Evolutionary conservation across 2,329 filamentous ascomycete genomes (phyloP), one percentile per base, ranked within the genome.

Genomic region (Aspergillus ochraceus): DNA sequence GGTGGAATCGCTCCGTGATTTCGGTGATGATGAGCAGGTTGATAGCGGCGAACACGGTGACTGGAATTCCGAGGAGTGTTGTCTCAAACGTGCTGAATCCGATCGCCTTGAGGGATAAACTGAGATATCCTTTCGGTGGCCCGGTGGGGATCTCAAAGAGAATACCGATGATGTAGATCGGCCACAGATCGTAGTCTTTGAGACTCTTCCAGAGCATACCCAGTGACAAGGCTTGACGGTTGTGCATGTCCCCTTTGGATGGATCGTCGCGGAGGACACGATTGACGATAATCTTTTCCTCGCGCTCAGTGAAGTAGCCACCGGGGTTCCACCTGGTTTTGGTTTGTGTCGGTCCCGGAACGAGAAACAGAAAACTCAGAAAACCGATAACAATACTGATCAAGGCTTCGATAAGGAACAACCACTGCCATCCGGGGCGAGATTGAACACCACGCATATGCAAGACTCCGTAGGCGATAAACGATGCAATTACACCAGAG

Each of bases 281-380:
- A 64, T 88, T 88, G 26, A 88, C 84, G 61, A 88, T 81, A 64
- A 88, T 88, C 54, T 78, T 77, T 66, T 88, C 85, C 60, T 88
- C 86, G 2, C 80, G 80, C 49, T 87, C 83, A 2, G 68, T 83
- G 70, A 88, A 88, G 86, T 86, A 88, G 4, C 87, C 86, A 26
- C 80, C 62, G 30, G 83, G 84, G 4, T 84, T 82, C 55, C 83
- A 85, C 46, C 80, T 73, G n/a, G 81, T 80, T 19, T 80, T 83
- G 6, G 88, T 91, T 54, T 85, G 80, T 0, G 85, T 87, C 0
- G 88, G 70, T 72, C 2, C 68, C 68, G 14, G 72, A 72, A 1
- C 77, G 77, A 1, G 79, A 66, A 8, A 79, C 63, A 9, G 79
- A 64, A 11, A 75, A 68, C 59, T 78, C 84, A 85, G 81, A 82